These are phyloP conservation scores for Phytopythium cucurbitacearum DNA, from an alignment of 352 stramenopile genomes.

Conservation along the genomic window DNA sequence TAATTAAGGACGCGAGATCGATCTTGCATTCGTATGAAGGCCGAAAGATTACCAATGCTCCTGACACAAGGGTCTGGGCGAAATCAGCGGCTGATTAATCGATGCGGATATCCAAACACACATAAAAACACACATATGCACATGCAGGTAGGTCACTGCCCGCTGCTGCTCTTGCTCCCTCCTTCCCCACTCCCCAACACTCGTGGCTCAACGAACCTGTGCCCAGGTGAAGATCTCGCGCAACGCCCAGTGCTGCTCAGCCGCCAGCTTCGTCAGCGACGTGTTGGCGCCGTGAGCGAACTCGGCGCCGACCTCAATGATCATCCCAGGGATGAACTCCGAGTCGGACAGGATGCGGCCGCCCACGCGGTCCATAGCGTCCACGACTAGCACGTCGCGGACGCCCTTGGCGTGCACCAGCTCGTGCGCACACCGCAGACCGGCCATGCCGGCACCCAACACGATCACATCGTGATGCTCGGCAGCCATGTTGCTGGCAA, in stretches of 20 bases:
- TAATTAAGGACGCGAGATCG: constrained; percentile 84
- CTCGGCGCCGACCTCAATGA: constrained; percentile 71
- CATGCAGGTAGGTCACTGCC: constrained; percentile 2
- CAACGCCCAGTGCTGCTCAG: constrained; percentile 58
- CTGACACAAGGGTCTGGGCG: constrained; percentile 5
- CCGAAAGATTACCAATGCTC: constrained; percentile 64
- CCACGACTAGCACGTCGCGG: constrained; percentile 67
- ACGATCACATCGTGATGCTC: constrained; percentile 64
- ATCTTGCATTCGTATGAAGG: constrained; percentile 89
- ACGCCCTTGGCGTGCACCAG: constrained; percentile 52
- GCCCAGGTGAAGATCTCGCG: constrained; percentile 85
- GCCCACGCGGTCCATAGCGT: constrained; percentile 58
- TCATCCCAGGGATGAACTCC: constrained; percentile 70
- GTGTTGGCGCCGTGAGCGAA: constrained; percentile 75
- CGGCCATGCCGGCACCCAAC: constrained; percentile 62
- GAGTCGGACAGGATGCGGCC: constrained; percentile 58
- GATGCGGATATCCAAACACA: constrained; percentile 38
- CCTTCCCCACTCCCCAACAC: neutral
- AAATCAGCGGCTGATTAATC: constrained; percentile 90
- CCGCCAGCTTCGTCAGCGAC: constrained; percentile 61
- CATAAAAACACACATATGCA: constrained; percentile 10
- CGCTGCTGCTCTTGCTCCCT: neutral
- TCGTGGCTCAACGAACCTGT: constrained; percentile 44
- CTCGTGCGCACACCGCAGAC: constrained; percentile 60
- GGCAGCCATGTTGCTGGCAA: neutral